Evolutionary conservation across 2,329 filamentous ascomycete genomes (phyloP), one percentile per base, ranked within the genome.

Genomic region (Anisogramma anomala): DNA sequence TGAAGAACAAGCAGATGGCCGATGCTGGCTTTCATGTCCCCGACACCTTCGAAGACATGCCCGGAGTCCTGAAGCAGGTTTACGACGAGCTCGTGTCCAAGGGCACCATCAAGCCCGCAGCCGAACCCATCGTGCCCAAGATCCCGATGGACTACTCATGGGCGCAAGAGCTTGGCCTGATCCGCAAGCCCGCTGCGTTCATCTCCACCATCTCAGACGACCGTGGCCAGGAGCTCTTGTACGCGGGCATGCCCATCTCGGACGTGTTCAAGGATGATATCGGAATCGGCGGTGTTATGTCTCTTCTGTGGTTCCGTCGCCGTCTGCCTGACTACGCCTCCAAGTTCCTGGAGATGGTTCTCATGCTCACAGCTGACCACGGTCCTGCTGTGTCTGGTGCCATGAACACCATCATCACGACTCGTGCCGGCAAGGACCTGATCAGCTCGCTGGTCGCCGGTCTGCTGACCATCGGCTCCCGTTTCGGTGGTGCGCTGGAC

Each of bases 391-490:
- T 98, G 55, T 98, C 91, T 55, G 91, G 91, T 77, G 91, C 91
- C 65, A 98, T 98, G 91, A 98, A 98, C 82, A 98, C 91, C 63
- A 98, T 98, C 65, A 96, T 98, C 64, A 98, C 91, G 49, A 98
- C 91, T 46, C 85, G 91, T 84, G 91, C 91, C 50, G 91, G 91
- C 65, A 98, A 98, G 77, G 91, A 98, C 63, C 72, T 98, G 54
- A 96, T 98, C 72, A 88, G 81, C 57, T 84, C 91, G 35, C 77
- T 98, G 49, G 91, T 98, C 43, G 84, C 84, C 56, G 91, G 91
- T 86, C 84, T 98, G 41, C 72, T 98, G 61, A 98, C 91, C 56
- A 98, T 98, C 58, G 91, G 91, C 59, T 95, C 89, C 45, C 84
- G 91, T 50, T 98, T 98, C 65, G 91, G 91, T 77, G 91, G 91